Percentiles rank a stretch among this genome's conserved stretches.
Conservation (phyloP, 2,329 filamentous ascomycete genomes). For the Sporothrix dimorphospora region DNA sequence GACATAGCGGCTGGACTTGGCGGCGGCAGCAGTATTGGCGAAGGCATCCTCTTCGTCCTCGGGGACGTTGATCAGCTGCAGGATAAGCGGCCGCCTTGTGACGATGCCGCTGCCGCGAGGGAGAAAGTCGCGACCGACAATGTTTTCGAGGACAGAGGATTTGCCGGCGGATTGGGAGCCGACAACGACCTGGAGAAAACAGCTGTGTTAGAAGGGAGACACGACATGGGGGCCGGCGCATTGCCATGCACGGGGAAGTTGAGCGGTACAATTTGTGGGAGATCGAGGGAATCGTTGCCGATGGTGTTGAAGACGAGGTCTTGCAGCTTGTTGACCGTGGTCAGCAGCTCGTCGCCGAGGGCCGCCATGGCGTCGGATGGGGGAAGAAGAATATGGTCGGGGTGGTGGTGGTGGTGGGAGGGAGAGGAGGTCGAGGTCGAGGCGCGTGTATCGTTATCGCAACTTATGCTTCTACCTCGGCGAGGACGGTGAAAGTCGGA, state of each 20-base stretch:
- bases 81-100: conserved; percentile 88
- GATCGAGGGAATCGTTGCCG: conserved; percentile 94
- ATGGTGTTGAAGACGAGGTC: conserved; percentile 99
- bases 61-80: conserved; percentile 97
- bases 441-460: conserved; percentile 16
- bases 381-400: background rate
- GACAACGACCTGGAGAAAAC: conserved; percentile 77
- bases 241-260: background rate
- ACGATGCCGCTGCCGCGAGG: conserved; percentile 96
- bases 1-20: conserved; percentile 67
- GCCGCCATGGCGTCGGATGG: conserved; percentile 73
- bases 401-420: background rate
- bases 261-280: conserved; percentile 90
- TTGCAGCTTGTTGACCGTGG: conserved; percentile 96
- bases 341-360: conserved; percentile 92
- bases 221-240: background rate
- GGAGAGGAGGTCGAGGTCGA: background rate
- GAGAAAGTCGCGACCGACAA: conserved; percentile 95
- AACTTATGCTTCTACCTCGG: conserved; percentile 3
- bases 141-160: conserved; percentile 97
- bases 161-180: conserved; percentile 98
- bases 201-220: background rate
- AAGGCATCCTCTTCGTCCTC: conserved; percentile 72
- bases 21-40: conserved; percentile 51
- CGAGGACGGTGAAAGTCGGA: background rate